These are phyloP conservation scores for Picea abies DNA, from an alignment of 83 land plant species.

Conservation along the genomic window DNA sequence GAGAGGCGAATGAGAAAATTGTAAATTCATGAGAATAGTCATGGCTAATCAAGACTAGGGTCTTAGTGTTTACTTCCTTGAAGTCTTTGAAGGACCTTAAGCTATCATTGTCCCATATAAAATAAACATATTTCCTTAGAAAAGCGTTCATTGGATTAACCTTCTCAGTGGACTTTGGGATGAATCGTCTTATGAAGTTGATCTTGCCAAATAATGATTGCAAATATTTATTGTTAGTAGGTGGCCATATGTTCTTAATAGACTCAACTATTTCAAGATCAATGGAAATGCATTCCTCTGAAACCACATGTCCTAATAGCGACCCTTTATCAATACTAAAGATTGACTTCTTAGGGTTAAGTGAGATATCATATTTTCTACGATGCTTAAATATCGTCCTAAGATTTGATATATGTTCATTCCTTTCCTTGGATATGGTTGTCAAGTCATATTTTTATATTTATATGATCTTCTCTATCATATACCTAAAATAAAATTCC, in stretches of 20 bases:
- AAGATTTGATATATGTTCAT: not conserved
- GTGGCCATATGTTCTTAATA: too few species aligned
- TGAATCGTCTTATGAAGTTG: not conserved
- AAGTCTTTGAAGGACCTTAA: not conserved
- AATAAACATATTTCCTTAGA: not conserved
- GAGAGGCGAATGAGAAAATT: not conserved
- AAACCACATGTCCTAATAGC: not conserved
- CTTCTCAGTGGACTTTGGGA: not conserved
- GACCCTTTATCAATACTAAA: not conserved
- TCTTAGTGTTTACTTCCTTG: not conserved
- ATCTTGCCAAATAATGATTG: not conserved
- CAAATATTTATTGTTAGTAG: not conserved
- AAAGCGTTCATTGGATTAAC: not conserved
- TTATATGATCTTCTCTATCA: too few species aligned
- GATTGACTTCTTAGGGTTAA: not conserved
- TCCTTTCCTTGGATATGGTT: too few species aligned
- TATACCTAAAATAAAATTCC: not conserved
- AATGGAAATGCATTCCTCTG: not conserved
- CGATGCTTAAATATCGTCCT: not conserved
- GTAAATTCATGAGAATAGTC: not conserved
- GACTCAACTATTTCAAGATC: too few species aligned
- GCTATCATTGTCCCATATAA: not conserved
- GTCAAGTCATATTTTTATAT: too few species aligned
- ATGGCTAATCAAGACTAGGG: not conserved
- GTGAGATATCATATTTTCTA: not conserved